Percentiles rank a stretch among this genome's conserved stretches.
Conservation (phyloP, 352 stramenopile species). For the Aphanomyces euteiches region DNA sequence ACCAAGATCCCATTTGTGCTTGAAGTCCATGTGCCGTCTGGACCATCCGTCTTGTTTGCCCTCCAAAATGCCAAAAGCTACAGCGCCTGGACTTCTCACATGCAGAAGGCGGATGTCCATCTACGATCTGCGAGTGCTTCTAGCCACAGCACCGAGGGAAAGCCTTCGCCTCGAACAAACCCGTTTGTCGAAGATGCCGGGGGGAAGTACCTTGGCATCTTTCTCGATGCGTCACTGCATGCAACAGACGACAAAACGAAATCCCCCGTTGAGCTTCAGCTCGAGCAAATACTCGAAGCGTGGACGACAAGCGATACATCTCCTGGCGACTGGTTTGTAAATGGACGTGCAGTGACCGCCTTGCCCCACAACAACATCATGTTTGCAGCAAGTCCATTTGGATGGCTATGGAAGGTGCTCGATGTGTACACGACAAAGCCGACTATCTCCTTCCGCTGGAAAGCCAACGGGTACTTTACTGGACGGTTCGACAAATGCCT, state of each 20-base stretch:
- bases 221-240: not conserved
- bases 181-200: not conserved
- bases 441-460: not conserved
- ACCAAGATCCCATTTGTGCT: constrained; percentile 7
- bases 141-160: not conserved
- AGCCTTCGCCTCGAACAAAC: not conserved
- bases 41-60: not conserved
- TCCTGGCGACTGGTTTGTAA: not conserved
- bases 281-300: not conserved
- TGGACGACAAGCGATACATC: not conserved
- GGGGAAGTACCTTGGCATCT: not conserved
- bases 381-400: not conserved
- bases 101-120: not conserved
- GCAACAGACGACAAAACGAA: not conserved
- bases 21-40: not conserved
- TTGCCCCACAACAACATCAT: not conserved
- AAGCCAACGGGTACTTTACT: not conserved
- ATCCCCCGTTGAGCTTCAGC: not conserved
- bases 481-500: not conserved
- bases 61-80: not conserved
- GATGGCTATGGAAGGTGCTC: not conserved
- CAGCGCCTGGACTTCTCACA: not conserved
- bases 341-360: not conserved
- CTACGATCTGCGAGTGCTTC: not conserved
- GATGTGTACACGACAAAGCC: not conserved